Conservation (phyloP, 441 rosid species). For the Raphanus hybrid region DNA sequence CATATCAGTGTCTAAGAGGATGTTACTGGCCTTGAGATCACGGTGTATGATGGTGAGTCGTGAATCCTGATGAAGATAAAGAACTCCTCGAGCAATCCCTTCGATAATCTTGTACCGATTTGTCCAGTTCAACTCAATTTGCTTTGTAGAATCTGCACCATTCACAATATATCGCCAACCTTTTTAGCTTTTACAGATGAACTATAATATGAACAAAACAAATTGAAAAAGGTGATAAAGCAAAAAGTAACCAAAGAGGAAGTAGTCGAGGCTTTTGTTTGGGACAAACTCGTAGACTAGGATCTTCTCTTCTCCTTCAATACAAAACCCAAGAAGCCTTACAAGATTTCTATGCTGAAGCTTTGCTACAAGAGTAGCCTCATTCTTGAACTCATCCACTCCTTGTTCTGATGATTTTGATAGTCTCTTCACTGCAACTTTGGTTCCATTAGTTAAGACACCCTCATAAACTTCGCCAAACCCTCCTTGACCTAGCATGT, state of each 20-base stretch:
- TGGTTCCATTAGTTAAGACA: not conserved
- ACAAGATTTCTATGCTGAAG: not conserved
- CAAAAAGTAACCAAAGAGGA: not conserved
- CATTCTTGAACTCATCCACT: not conserved
- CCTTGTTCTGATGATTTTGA: not conserved
- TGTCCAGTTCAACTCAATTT: not conserved
- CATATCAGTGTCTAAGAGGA: conserved; percentile 38
- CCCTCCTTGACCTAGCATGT: not conserved
- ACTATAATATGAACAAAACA: not conserved
- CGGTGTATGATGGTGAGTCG: conserved; percentile 37
- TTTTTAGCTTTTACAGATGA: not conserved
- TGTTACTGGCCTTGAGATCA: conserved; percentile 36
- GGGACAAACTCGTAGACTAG: not conserved
- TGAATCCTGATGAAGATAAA: conserved; percentile 14
- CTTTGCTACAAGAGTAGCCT: not conserved
- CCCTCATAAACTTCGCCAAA: not conserved
- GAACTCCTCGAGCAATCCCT: conserved; percentile 4
- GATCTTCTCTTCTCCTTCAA: not conserved
- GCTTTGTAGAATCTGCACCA: not conserved
- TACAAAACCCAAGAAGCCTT: not conserved
- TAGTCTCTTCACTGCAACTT: not conserved
- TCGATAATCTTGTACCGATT: not conserved
- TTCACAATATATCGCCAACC: not conserved
- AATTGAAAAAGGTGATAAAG: not conserved
- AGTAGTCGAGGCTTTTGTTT: not conserved